Evolutionary conservation across 768 basidiomycete genomes (phyloP), one percentile per base, ranked within the genome.

Genomic region (Leccinum subgranulosum): DNA sequence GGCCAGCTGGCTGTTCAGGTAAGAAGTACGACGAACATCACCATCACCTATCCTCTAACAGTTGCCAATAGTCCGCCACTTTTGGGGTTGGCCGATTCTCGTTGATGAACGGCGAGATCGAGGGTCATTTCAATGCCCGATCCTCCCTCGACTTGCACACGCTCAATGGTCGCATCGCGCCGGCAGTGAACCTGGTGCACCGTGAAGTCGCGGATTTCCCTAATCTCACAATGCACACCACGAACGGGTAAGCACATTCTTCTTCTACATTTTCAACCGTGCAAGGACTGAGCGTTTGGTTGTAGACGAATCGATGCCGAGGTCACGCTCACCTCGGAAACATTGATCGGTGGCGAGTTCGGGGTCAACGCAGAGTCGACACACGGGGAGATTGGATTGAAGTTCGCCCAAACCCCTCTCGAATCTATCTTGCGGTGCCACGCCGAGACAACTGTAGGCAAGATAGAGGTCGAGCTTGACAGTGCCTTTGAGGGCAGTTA

Each of bases 81-180:
- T 71, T 68, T 4, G 60, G 60, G 1, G 27, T 51, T 23, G 73
- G 67, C 6, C 29, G 47, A 11, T 63, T 80, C 51, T 51, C 57
- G n/a, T 80, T 79, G 2, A 61, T 73, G 6, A 84, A 82, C 50
- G 76, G 75, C n/a, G 64, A 60, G 8, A 81, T 87, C 33, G 61
- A 58, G 3, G 84, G 85, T 3, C 59, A 55, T 17, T 81, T 76
- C 66, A 74, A 74, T 27, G 68, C 72, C 4, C 64, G 69, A 14
- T 67, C 73, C 1, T 68, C 68, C 3, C 69, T 86, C 27, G 49
- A 39, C 10, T 58, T 81, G 25, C 27, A 43, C 17, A 75, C 74
- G n/a, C 60, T 73, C 21, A 83, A 84, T 59, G 73, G 69, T 0
- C 64, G 49, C 4, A 78, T 86, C 59, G 50, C 65, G 4, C 72